Evolutionary conservation across 257 asterid genomes (phyloP).

Genomic region (Plantago major): DNA sequence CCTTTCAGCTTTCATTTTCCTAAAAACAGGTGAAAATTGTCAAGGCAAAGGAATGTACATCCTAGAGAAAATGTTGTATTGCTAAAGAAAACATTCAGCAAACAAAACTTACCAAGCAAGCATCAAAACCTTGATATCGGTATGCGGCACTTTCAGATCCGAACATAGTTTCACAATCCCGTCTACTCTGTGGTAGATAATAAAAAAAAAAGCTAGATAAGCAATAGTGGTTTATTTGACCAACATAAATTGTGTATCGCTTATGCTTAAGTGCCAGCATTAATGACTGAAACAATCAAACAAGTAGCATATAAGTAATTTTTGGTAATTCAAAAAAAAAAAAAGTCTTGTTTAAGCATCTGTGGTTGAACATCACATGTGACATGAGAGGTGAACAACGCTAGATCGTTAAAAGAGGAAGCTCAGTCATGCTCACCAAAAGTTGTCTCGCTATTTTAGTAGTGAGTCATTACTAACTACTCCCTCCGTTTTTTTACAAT

Average conservation of each 20-base stretch:
- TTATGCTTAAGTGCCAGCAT: background rate
- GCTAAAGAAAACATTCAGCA: conserved; percentile 1
- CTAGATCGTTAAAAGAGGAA: no score
- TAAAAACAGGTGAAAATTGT: conserved; percentile 24
- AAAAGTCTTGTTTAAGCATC: no score
- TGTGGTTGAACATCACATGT: no score
- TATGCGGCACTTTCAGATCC: conserved; percentile 72
- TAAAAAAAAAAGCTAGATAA: background rate
- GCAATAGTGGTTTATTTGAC: conserved; percentile 12
- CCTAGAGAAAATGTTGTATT: conserved; percentile 1
- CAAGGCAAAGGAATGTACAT: conserved; percentile 19
- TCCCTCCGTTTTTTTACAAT: no score
- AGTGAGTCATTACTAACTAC: no score
- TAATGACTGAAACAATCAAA: background rate
- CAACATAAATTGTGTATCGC: conserved; percentile 5
- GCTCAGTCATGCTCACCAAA: no score
- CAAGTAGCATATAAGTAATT: background rate
- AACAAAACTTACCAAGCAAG: conserved; percentile 72
- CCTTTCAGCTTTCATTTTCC: conserved; percentile 93
- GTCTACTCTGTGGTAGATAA: conserved; percentile 58
- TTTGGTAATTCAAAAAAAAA: no score
- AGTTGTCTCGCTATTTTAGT: no score
- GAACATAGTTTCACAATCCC: conserved; percentile 77
- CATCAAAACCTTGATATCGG: conserved; percentile 76
- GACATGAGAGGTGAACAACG: no score